phyloP scores from a whole-genome alignment of 495 filamentous ascomycete species.

The Penicillium ochrochloron region DNA sequence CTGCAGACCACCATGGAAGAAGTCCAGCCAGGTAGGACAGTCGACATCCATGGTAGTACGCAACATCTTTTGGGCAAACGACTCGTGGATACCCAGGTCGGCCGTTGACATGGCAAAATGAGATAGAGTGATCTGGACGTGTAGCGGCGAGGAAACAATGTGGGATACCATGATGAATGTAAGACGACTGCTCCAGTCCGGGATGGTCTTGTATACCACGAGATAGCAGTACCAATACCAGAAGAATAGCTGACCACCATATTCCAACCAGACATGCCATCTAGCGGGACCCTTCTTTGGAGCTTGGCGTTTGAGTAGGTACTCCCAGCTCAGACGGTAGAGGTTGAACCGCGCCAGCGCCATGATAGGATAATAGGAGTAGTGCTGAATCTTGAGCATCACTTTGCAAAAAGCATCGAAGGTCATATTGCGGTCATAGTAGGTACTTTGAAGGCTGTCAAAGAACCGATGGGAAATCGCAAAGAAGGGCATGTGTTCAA shows the following conservation, averaged over 20 bases:
- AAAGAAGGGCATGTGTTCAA: constrained; percentile 95
- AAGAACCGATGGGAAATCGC: constrained; percentile 90
- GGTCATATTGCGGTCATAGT: constrained; percentile 85
- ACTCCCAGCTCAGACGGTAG: constrained; percentile 82
- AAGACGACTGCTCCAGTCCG: constrained; percentile 69
- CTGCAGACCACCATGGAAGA: constrained; percentile 93
- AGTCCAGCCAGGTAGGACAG: constrained; percentile 94
- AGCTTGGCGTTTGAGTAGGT: constrained; percentile 74
- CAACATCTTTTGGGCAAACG: constrained; percentile 95
- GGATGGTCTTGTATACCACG: constrained; percentile 76
- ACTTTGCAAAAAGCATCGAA: constrained; percentile 79
- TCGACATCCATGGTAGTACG: constrained; percentile 98
- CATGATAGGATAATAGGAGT: constrained; percentile 86
- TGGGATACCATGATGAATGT: constrained; percentile 85
- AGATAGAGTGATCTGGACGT: constrained; percentile 94
- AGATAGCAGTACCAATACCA: constrained; percentile 95
- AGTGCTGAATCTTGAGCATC: constrained; percentile 75
- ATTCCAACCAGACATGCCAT: constrained; percentile 89
- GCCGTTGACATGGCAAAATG: constrained; percentile 98
- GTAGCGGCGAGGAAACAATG: constrained; percentile 81
- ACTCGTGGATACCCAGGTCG: constrained; percentile 84
- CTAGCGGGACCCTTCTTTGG: constrained; percentile 82
- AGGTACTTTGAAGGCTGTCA: constrained; percentile 75
- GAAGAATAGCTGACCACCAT: constrained; percentile 82
- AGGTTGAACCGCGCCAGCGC: constrained; percentile 91